A percentile compares a stretch with the other conserved stretches of the same genome.
phyloP scores from a whole-genome alignment of 75 land plant species.

The Gnetum montanum region DNA sequence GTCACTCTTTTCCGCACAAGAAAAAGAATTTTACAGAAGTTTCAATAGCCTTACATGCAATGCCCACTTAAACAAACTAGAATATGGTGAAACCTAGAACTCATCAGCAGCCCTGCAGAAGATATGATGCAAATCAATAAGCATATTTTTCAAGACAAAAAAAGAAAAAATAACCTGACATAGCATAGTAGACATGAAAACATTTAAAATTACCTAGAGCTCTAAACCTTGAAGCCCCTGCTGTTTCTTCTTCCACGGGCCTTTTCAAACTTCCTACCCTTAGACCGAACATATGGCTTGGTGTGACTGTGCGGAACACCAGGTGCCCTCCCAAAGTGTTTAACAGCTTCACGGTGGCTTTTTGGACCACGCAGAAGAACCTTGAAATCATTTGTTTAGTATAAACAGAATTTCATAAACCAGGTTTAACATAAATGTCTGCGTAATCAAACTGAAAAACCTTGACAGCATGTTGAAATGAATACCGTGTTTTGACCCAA shows the following conservation, averaged over 20 bases:
- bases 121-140: too few relatives aligned
- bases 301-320: slow-evolving; percentile 93
- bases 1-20: too few relatives aligned
- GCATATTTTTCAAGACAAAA: too few relatives aligned
- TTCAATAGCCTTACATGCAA: too few relatives aligned
- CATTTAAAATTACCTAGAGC: background rate
- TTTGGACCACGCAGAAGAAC: slow-evolving; percentile 77
- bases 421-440: background rate
- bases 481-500: slow-evolving; percentile 73
- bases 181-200: too few relatives aligned
- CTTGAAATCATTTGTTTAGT: slow-evolving; percentile 4
- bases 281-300: slow-evolving; percentile 83
- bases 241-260: slow-evolving; percentile 85
- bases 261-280: slow-evolving; percentile 86
- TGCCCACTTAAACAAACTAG: too few relatives aligned
- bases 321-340: slow-evolving; percentile 86
- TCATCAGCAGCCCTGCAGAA: too few relatives aligned
- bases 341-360: slow-evolving; percentile 82
- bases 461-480: background rate
- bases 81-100: too few relatives aligned
- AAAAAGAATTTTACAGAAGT: too few relatives aligned
- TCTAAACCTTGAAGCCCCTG: slow-evolving; percentile 74
- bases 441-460: background rate
- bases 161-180: too few relatives aligned
- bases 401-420: background rate